These are phyloP conservation scores for Tylopilus felleus DNA, from an alignment of 768 basidiomycete species.

Conservation along the genomic window DNA sequence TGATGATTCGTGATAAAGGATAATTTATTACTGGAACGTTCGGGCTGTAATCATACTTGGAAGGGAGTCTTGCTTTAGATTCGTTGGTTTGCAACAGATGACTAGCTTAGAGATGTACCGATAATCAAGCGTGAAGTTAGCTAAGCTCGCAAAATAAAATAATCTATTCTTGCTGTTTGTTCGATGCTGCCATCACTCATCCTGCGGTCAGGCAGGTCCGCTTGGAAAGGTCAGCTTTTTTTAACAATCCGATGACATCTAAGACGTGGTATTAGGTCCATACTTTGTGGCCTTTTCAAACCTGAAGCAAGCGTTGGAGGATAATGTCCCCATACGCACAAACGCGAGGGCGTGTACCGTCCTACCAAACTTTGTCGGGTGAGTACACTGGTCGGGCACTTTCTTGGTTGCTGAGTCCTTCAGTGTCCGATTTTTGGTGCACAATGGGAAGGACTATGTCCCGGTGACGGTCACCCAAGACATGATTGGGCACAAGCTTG, in stretches of 20 bases:
- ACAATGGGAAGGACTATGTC: slow-evolving; percentile 89
- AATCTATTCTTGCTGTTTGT: not conserved
- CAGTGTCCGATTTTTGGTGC: slow-evolving; percentile 86
- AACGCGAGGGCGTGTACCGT: slow-evolving; percentile 88
- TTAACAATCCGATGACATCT: not conserved
- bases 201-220: slow-evolving; percentile 67
- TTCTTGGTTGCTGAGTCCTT: not conserved
- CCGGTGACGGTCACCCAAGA: slow-evolving; percentile 89
- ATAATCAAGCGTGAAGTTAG: not conserved
- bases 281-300: slow-evolving; percentile 94
- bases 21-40: not conserved
- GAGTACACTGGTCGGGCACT: slow-evolving; percentile 24
- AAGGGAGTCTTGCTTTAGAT: not conserved
- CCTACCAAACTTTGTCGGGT: slow-evolving; percentile 96
- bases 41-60: too few species aligned
- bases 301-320: slow-evolving; percentile 72
- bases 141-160: slow-evolving; percentile 1
- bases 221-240: slow-evolving; percentile 67
- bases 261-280: slow-evolving; percentile 55
- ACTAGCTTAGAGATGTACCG: too few species aligned
- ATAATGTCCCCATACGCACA: slow-evolving; percentile 85
- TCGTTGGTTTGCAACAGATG: not conserved
- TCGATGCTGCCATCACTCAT: slow-evolving; percentile 62
- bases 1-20: too few species aligned
- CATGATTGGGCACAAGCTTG: slow-evolving; percentile 98